A percentile compares a stretch with the other conserved stretches of the same genome.
These are phyloP conservation scores for Penicillium cinerascens DNA, from an alignment of 495 filamentous ascomycete species.

Conservation along the genomic window DNA sequence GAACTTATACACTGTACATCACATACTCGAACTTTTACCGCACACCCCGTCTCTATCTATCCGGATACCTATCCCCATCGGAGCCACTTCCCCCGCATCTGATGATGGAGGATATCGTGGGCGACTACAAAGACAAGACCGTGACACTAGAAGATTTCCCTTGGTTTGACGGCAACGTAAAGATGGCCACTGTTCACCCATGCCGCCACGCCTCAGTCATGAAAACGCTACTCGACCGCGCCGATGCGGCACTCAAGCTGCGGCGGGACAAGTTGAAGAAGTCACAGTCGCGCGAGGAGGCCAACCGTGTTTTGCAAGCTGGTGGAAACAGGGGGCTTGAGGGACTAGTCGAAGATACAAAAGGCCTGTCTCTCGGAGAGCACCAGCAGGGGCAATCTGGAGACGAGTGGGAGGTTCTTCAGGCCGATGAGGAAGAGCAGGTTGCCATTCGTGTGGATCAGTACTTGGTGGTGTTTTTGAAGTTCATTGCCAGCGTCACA, in stretches of 20 bases:
- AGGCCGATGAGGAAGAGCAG: slow-evolving; percentile 66
- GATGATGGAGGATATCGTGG: slow-evolving; percentile 99
- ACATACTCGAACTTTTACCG: slow-evolving; percentile 96
- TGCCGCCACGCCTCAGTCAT: slow-evolving; percentile 93
- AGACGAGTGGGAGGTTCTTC: slow-evolving; percentile 87
- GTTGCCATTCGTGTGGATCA: slow-evolving; percentile 94
- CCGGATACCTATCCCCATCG: slow-evolving; percentile 77
- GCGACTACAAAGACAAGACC: slow-evolving; percentile 99
- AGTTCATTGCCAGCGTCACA: slow-evolving; percentile 96
- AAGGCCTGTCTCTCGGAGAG: slow-evolving; percentile 40
- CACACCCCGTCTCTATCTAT: slow-evolving; percentile 92
- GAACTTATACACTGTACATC: slow-evolving; percentile 97
- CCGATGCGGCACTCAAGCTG: slow-evolving; percentile 87
- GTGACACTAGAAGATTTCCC: slow-evolving; percentile 98
- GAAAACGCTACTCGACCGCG: slow-evolving; percentile 94
- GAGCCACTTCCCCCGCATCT: slow-evolving; percentile 80
- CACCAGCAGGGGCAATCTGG: slow-evolving; percentile 54
- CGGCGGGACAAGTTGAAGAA: slow-evolving; percentile 73
- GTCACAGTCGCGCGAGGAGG: slow-evolving; percentile 44
- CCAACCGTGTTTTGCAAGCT: slow-evolving; percentile 26
- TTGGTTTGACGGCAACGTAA: slow-evolving; percentile 75
- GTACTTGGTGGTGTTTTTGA: slow-evolving; percentile 95
- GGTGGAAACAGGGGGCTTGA: slow-evolving; percentile 58
- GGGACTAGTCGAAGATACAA: slow-evolving; percentile 60
- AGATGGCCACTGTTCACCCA: slow-evolving; percentile 95